Evolutionary conservation across 2,329 filamentous ascomycete species (phyloP), one percentile per base, ranked within the genome.

Genomic region (Cadophora malorum): DNA sequence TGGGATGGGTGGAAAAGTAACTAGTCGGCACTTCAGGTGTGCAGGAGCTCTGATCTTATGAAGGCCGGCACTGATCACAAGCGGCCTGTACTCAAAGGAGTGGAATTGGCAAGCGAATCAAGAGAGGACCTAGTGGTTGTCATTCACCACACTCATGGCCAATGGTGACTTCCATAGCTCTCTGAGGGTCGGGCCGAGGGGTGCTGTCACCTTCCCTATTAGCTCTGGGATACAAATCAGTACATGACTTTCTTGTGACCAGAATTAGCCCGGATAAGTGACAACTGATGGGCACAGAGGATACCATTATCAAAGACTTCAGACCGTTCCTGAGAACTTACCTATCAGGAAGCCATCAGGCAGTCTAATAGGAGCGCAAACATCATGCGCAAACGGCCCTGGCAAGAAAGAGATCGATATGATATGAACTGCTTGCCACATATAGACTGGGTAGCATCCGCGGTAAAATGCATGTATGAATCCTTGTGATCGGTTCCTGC

Each of bases 181-280:
- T 45, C 41, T 19, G 41, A 45, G 56, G 56, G 35, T 38, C 56
- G 56, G 56, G 21, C 56, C 35, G 56, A 59, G 35, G 35, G 12
- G 45, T 21, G n/a, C 7, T 49, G 33, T 41, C 35, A 38, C 35
- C 56, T 28, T 38, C 35, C 21, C 12, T 21, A 59, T 41, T 16
- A 6, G 16, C 3, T 3, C 52, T 1, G 14, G 25, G 25, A n/a
- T 10, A 10, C 25, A 49, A 49, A 49, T 45, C 41, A 9, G n/a
- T 49, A 21, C 45, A 21, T 49, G 45, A 49, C 45, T 49, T 21
- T 7, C 21, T 19, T 21, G 10, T 21, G n/a, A 49, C 45, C 19
- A 49, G 12, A 21, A 49, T 9, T 19, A 49, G 19, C n/a, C 45
- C 45, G 19, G 19, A 6, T 6, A 49, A 9, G 45, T 21, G n/a